Conservation (phyloP, 768 basidiomycete species). For the Hypholoma fasciculare region DNA sequence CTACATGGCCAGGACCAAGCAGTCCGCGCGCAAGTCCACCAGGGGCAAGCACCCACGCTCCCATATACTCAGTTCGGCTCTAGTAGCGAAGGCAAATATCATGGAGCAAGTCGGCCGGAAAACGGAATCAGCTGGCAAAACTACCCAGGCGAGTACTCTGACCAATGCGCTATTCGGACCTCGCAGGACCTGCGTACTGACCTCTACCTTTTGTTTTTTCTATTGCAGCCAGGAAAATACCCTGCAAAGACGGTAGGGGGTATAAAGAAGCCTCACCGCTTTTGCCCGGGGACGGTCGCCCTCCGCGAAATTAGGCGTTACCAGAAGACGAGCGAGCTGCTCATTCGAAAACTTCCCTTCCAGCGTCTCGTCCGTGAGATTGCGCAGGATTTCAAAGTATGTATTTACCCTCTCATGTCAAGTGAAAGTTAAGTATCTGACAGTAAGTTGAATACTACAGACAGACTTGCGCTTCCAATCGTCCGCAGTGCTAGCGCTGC, state of each 20-base stretch:
- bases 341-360: slow-evolving; percentile 24
- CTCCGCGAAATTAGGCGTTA: slow-evolving; percentile 22
- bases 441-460: slow-evolving; percentile 38
- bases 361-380: slow-evolving; percentile 26
- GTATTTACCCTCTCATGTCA: background rate
- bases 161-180: no score
- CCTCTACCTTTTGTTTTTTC: no score
- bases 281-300: slow-evolving; percentile 18
- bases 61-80: no score
- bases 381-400: slow-evolving; percentile 15
- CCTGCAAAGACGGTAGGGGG: no score
- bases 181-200: no score
- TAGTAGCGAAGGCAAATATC: no score
- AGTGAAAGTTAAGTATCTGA: slow-evolving; percentile 33
- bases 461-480: slow-evolving; percentile 74
- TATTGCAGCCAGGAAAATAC: background rate
- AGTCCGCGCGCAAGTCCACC: slow-evolving; percentile 71
- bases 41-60: slow-evolving; percentile 57
- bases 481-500: slow-evolving; percentile 76
- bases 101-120: background rate
- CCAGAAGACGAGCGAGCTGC: slow-evolving; percentile 18
- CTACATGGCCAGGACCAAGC: slow-evolving; percentile 69
- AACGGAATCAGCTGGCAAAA: background rate
- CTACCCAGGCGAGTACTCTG: background rate
- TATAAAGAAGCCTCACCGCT: slow-evolving; percentile 39